Percentiles rank a stretch among this genome's conserved stretches.
Evolutionary conservation across 1,139 yeast genomes (phyloP).

Genomic region (Pichia sp.): DNA sequence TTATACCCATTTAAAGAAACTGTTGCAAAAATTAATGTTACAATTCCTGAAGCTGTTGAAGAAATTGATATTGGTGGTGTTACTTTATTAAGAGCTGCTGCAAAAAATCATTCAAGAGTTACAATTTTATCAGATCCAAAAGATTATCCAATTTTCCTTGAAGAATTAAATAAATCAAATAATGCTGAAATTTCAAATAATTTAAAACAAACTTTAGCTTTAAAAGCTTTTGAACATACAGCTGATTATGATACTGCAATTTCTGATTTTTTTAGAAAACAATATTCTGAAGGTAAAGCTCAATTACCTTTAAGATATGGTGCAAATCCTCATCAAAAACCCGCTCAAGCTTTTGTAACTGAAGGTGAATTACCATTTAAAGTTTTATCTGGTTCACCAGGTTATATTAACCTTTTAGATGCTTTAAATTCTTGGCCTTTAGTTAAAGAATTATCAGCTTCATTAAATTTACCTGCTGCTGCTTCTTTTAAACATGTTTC

Average conservation of each 20-base stretch:
- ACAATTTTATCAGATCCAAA: conserved; percentile 90
- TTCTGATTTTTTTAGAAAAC: conserved; percentile 95
- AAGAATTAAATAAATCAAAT: conserved; percentile 45
- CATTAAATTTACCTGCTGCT: conserved; percentile 94
- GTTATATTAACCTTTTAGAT: conserved; percentile 92
- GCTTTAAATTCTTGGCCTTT: conserved; percentile 98
- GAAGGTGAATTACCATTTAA: conserved; percentile 86
- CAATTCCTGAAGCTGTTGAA: conserved; percentile 96
- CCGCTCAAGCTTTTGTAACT: conserved; percentile 92
- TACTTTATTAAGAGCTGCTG: conserved; percentile 94
- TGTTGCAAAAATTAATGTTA: conserved; percentile 89
- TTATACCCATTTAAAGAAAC: conserved; percentile 98
- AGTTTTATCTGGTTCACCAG: conserved; percentile 92
- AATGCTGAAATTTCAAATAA: conserved; percentile 64
- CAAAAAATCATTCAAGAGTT: conserved; percentile 95
- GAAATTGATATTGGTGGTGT: conserved; percentile 99
- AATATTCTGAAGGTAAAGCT: conserved; percentile 82
- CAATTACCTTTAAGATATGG: conserved; percentile 96
- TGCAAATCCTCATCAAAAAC: conserved; percentile 98
- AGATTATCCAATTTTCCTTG: conserved; percentile 81
- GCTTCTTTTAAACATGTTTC: conserved; percentile 98
- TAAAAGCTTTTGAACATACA: conserved; percentile 97
- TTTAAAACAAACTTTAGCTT: conserved; percentile 77
- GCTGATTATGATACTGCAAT: conserved; percentile 96
- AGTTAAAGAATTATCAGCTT: conserved; percentile 92